Conservation (phyloP, 2,329 filamentous ascomycete genomes). For the Alternaria burnsii region DNA sequence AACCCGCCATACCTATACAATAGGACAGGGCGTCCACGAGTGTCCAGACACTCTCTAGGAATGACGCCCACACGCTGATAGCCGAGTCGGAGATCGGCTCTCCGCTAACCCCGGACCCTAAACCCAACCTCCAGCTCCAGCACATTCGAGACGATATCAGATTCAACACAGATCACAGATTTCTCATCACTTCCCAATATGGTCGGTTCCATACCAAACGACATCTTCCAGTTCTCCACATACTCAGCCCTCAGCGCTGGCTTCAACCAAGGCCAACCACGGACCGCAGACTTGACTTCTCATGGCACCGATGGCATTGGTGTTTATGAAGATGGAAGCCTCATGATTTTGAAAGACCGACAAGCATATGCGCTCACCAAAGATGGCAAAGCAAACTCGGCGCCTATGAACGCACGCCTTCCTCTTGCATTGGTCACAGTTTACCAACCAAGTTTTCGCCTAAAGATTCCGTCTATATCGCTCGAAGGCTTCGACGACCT, state of each 20-base stretch:
- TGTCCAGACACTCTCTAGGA: background rate
- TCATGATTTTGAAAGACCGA: constrained; percentile 49
- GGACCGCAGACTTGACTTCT: constrained; percentile 50
- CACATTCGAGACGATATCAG: background rate
- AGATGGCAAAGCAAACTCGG: constrained; percentile 42
- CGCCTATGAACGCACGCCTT: constrained; percentile 45
- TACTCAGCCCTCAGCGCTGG: constrained; percentile 49
- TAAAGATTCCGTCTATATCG: constrained; percentile 32
- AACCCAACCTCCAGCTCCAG: background rate
- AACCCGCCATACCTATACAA: background rate
- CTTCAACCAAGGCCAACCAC: constrained; percentile 46
- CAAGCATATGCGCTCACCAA: constrained; percentile 46
- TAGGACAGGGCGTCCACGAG: background rate
- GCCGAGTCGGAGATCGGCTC: constrained; percentile 21
- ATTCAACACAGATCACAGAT: background rate
- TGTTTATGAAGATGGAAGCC: constrained; percentile 52
- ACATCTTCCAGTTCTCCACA: constrained; percentile 57
- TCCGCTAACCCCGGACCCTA: constrained; percentile 17
- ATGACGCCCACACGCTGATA: constrained; percentile 9
- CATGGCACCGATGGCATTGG: constrained; percentile 56
- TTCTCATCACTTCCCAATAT: constrained; percentile 28
- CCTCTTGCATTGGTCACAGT: constrained; percentile 55
- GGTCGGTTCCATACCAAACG: constrained; percentile 54
- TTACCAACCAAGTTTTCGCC: constrained; percentile 48
- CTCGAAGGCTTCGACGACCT: constrained; percentile 30